Evolutionary conservation across 225 moss, liverwort and hornwort species (phyloP), one percentile per base, ranked within the genome.

Genomic region (Pseudoscleropodium purum): DNA sequence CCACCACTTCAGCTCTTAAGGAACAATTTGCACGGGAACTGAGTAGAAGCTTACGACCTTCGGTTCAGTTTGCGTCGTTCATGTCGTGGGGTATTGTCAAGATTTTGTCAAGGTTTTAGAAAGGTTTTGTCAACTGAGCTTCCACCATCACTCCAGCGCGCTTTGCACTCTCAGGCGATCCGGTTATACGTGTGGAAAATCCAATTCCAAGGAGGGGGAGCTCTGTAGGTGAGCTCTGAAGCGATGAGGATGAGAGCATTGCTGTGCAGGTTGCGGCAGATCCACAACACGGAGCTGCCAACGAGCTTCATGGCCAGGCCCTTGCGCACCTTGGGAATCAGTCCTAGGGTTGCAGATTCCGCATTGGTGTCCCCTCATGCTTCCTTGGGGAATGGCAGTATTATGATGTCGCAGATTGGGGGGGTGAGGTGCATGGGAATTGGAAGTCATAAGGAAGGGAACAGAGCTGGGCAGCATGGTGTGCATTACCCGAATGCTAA

Each of bases 391-490:
- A 57, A 64, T 74, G 64, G 34, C 52, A 57, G 34, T 61, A 26
- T 25, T 19, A 20, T 27, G 70, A 16, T 84, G 56, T 37, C 85
- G 75, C 65, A 29, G 29, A 76, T 89, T 84, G 84, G 87, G 26
- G 82, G 79, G 49, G 86, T 89, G 82, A 87, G 94, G 74, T 89
- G 85, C 13, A 94, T 91, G 92, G 91, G 94, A 83, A 11, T 93
- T 47, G 93, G 94, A 88, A 93, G 94, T 62, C 41, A 51, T 2
- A 93, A 94, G 90, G 92, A 91, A 56, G 94, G 92, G 7, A 91
- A 93, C 82, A 76, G 94, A 79, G 75, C 91, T 64, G 93, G 93
- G 52, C 93, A 94, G 88, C 93, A 93, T 79, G 92, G 92, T 56
- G 66, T 29, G 82, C 89, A 82, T 47, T 75, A 86, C 85, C 93